These are phyloP conservation scores for Chlorella sp. DNA, from an alignment of 139 green algal species.

Conservation along the genomic window DNA sequence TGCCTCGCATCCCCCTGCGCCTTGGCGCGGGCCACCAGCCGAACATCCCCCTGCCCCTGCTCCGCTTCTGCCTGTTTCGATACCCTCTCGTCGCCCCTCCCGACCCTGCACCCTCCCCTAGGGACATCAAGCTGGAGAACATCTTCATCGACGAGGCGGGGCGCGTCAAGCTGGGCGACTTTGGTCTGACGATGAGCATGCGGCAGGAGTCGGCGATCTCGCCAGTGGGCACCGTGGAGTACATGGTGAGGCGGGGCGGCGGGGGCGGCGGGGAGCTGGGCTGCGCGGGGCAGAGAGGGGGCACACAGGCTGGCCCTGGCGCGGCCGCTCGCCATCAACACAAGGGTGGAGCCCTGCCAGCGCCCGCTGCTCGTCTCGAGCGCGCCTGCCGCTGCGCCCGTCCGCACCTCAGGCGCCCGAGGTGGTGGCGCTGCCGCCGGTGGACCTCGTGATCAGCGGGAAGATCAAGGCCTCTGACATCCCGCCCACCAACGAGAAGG, in stretches of 20 bases:
- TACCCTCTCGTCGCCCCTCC: too few relatives aligned
- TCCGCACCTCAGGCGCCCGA: neutral
- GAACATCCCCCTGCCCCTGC: too few relatives aligned
- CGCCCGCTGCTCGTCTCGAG: too few relatives aligned
- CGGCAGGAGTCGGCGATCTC: conserved; percentile 69
- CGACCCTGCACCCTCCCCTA: neutral
- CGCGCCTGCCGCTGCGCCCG: neutral
- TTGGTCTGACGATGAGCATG: conserved; percentile 74
- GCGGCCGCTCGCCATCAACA: too few relatives aligned
- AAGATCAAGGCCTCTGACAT: conserved; percentile 49
- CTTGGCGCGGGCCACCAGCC: too few relatives aligned
- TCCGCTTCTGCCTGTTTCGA: too few relatives aligned
- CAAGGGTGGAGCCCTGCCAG: too few relatives aligned
- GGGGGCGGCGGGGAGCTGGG: neutral
- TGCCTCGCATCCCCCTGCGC: too few relatives aligned
- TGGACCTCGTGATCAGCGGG: conserved; percentile 59
- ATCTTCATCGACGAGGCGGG: conserved; percentile 63
- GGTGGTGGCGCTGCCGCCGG: conserved; percentile 58
- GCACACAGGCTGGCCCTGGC: too few relatives aligned
- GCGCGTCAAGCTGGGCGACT: conserved; percentile 61
- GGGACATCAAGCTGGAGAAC: conserved; percentile 84
- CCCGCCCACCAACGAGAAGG: conserved; percentile 59
- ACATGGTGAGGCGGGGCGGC: conserved; percentile 62
- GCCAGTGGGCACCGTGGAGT: conserved; percentile 79
- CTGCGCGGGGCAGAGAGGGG: neutral